Evolutionary conservation across 2,329 filamentous ascomycete genomes (phyloP).

Genomic region (Paraphaeosphaeria minitans): DNA sequence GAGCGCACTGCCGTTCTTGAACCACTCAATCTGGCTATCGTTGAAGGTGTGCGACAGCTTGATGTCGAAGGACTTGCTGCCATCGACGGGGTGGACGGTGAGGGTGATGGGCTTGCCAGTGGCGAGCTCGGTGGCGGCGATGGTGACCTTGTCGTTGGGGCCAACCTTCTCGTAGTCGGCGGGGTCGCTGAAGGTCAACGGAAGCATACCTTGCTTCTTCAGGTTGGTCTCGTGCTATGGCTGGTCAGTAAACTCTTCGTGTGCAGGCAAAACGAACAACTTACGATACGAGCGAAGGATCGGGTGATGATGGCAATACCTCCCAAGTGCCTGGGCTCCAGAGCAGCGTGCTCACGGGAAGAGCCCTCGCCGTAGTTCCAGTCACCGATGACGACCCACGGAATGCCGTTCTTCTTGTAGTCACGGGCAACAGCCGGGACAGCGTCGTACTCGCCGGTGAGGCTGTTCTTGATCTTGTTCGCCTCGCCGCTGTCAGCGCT

Average conservation of each 20-base stretch:
- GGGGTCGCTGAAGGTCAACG: conserved; percentile 90
- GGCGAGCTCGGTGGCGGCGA: conserved; percentile 84
- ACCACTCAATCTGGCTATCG: conserved; percentile 97
- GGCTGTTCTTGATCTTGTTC: conserved; percentile 95
- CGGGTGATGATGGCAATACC: conserved; percentile 96
- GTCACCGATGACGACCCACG: conserved; percentile 98
- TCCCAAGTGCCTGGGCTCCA: conserved; percentile 96
- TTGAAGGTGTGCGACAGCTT: conserved; percentile 96
- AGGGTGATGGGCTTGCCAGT: conserved; percentile 94
- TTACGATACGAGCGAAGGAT: conserved; percentile 89
- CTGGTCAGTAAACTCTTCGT: conserved; percentile 13
- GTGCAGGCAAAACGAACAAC: conserved; percentile 26
- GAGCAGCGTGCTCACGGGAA: conserved; percentile 96
- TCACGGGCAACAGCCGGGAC: conserved; percentile 94
- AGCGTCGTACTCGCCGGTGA: conserved; percentile 80
- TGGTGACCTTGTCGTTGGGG: conserved; percentile 88
- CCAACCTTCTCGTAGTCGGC: conserved; percentile 98
- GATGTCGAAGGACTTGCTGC: conserved; percentile 74
- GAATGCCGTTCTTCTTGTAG: conserved; percentile 96
- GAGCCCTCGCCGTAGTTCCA: conserved; percentile 99
- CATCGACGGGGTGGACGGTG: conserved; percentile 88
- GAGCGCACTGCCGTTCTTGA: conserved; percentile 94
- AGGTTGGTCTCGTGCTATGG: conserved; percentile 93
- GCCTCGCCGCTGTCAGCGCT: conserved; percentile 95
- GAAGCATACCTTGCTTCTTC: conserved; percentile 99